Base-by-base conservation (phyloP, 2,329 filamentous ascomycete genomes). In the Cyphellophora europaea region DNA sequence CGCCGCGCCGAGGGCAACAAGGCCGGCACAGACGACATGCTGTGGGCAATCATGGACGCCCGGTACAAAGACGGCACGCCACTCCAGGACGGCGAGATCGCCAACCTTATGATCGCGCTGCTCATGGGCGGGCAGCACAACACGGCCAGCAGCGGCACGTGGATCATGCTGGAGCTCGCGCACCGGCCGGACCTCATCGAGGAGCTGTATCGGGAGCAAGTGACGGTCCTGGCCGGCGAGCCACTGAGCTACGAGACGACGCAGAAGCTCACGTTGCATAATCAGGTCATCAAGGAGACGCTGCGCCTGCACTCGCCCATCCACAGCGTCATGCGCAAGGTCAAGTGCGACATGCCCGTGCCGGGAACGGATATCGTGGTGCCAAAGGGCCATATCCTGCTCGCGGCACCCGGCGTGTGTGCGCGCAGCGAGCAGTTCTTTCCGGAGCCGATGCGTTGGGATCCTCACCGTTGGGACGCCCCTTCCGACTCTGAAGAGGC, bases 381-480 rank as follows among this genome's bases (percentile, higher is more conserved):
- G 45, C 88, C 89, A 5, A 75, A 82, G 4, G 76, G 72, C 29
- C 87, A 93, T 64, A 77, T 74, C 23, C 76, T 96, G 29, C 77
- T 96, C 46, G 79, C 88, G 25, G 85, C 88, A 2, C 87, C 88
- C 2, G 86, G 86, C 45, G 82, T 91, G 45, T 82, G 82, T 13
- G 79, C 81, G 33, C 71, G 77, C 37, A 79, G 83, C 40, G 65
- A 74, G 14, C 61, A 73, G 40, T 82, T 80, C 66, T 96, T 96
- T 69, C 82, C 86, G 13, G 74, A 93, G 49, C 82, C 88, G 5
- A 63, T 81, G 14, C 58, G 72, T 34, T 96, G 89, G 88, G 81
- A 95, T 54, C 89, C 89, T 32, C 85, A 91, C 62, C 80, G 89
- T 38, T 96, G 89, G 89, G 77, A 86, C 49, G 69, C 74, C 43